Evolutionary conservation across 345 rosid genomes (phyloP).

Genomic region (Atalantia buxifolia): DNA sequence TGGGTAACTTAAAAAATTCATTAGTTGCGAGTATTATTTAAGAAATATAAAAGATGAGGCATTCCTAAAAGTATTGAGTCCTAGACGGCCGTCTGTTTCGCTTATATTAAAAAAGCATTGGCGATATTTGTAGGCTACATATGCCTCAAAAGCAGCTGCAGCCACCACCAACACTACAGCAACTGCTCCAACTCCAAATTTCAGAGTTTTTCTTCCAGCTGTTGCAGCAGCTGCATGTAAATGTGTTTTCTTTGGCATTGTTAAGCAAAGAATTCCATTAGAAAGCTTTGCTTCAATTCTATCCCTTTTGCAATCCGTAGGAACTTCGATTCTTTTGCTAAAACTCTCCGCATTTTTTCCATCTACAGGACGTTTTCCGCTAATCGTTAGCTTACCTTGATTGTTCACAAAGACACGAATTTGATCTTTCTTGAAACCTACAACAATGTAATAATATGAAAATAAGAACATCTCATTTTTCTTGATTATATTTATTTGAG

Average conservation of each 20-base stretch:
- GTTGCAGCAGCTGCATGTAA: neutral
- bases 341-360: constrained; percentile 20
- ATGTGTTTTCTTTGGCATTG: constrained; percentile 5
- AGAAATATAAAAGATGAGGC: too few species aligned
- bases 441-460: neutral
- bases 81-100: neutral
- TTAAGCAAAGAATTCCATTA: constrained; percentile 7
- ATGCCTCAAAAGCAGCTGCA: neutral
- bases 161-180: neutral
- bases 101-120: too few species aligned
- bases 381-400: neutral
- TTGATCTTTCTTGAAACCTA: constrained; percentile 21
- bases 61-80: too few species aligned
- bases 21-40: too few species aligned
- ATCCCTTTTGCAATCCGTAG: neutral
- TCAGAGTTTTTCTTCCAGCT: neutral
- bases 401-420: constrained; percentile 7
- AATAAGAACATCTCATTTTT: too few species aligned
- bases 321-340: constrained; percentile 31
- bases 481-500: too few species aligned
- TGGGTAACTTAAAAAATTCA: too few species aligned
- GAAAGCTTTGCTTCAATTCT: constrained; percentile 10
- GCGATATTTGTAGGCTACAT: neutral
- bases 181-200: neutral
- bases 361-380: constrained; percentile 3